These are phyloP conservation scores for Aspergillus sp. DNA, from an alignment of 2,329 filamentous ascomycete species.

Conservation along the genomic window DNA sequence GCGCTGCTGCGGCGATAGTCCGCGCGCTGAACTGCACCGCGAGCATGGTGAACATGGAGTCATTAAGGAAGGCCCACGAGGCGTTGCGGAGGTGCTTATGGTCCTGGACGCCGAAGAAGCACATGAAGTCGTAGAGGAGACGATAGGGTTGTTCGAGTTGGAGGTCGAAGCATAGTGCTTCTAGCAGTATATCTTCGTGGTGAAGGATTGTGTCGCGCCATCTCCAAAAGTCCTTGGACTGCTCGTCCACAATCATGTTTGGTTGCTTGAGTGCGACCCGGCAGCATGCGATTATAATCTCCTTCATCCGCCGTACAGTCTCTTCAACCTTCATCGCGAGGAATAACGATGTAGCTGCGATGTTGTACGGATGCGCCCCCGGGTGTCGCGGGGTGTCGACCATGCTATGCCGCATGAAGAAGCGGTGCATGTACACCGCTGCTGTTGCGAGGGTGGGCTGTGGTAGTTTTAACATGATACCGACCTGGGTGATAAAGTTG, in stretches of 20 bases:
- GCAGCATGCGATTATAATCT: constrained; percentile 87
- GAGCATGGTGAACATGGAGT: constrained; percentile 75
- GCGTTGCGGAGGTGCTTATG: constrained; percentile 77
- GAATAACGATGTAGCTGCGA: constrained; percentile 85
- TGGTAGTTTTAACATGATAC: constrained; percentile 83
- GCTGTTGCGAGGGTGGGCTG: constrained; percentile 90
- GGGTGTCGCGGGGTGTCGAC: constrained; percentile 59
- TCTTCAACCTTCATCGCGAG: constrained; percentile 96
- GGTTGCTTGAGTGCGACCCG: constrained; percentile 93
- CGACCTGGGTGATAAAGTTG: constrained; percentile 93
- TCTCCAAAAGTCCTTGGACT: constrained; percentile 96
- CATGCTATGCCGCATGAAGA: constrained; percentile 86
- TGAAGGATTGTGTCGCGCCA: constrained; percentile 92
- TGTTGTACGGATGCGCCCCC: constrained; percentile 86
- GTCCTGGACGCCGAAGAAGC: constrained; percentile 64
- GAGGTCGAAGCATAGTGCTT: constrained; percentile 87
- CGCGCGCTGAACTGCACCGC: constrained; percentile 73
- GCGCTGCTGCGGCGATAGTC: constrained; percentile 74
- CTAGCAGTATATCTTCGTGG: constrained; percentile 87
- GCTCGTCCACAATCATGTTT: constrained; percentile 84
- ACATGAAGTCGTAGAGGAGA: constrained; percentile 72
- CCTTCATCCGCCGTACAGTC: constrained; percentile 90
- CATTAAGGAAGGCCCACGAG: constrained; percentile 90
- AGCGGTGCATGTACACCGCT: constrained; percentile 89
- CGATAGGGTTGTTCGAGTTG: constrained; percentile 84